phyloP scores from a whole-genome alignment of 306 rosid genomes.

The Pueraria montana region DNA sequence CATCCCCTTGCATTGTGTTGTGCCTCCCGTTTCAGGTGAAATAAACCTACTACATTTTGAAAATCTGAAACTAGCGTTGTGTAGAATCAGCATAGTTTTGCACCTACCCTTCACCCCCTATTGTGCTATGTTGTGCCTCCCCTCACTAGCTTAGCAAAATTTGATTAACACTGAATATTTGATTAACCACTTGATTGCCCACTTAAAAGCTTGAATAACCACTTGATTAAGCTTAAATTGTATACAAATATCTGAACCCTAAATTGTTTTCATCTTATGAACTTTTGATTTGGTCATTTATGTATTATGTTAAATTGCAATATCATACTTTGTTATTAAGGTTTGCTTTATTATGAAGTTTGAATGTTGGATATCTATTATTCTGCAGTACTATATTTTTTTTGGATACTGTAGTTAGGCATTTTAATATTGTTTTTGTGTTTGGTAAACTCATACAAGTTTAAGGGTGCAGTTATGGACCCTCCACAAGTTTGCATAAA shows the following conservation, averaged over 20 bases:
- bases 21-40: not conserved
- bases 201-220: not conserved
- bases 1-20: not conserved
- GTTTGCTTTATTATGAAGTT: not conserved
- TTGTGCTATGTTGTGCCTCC: not conserved
- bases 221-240: not conserved
- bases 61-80: not conserved
- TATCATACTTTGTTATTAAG: not conserved
- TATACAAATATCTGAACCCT: not conserved
- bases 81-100: not conserved
- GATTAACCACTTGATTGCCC: not conserved
- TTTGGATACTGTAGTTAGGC: not conserved
- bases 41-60: not conserved
- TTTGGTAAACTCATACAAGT: not conserved
- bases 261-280: not conserved
- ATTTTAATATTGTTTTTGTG: not conserved
- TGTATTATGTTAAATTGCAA: not conserved
- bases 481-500: not conserved
- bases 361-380: not conserved
- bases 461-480: not conserved
- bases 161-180: not conserved
- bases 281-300: not conserved
- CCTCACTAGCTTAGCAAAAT: not conserved
- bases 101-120: not conserved
- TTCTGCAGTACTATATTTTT: not conserved